phyloP scores from a whole-genome alignment of 192 early-diverging fungal genomes.

The Coemansia brasiliensis region DNA sequence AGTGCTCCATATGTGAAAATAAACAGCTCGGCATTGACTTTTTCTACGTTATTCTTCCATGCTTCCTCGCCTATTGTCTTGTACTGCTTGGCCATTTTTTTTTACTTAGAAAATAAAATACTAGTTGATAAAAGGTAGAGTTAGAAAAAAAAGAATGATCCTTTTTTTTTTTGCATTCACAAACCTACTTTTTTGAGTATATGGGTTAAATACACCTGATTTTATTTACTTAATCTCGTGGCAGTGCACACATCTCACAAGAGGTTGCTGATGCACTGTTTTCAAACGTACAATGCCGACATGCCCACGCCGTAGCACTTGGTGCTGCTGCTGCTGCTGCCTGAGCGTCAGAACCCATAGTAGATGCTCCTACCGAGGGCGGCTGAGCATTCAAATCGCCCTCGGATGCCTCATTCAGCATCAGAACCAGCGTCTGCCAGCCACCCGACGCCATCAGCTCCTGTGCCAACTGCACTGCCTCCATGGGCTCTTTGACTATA shows the following conservation, averaged over 20 bases:
- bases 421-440: conserved; percentile 46
- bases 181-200: background rate
- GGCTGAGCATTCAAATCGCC: conserved; percentile 21
- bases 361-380: background rate
- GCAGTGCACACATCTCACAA: conserved; percentile 51
- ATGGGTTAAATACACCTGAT: background rate
- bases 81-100: conserved; percentile 64
- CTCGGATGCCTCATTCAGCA: conserved; percentile 37
- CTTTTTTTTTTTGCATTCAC: too few relatives aligned
- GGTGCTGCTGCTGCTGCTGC: background rate
- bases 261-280: conserved; percentile 23
- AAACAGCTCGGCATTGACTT: conserved; percentile 96
- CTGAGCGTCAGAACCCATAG: too few relatives aligned
- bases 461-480: conserved; percentile 6
- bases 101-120: conserved; percentile 3
- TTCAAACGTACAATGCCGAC: conserved; percentile 49
- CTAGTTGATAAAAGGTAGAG: background rate
- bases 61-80: conserved; percentile 89
- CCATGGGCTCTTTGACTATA: conserved; percentile 22
- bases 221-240: conserved; percentile 17
- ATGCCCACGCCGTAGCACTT: conserved; percentile 21
- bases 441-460: conserved; percentile 24
- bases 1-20: conserved; percentile 97
- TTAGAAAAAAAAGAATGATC: too few relatives aligned
- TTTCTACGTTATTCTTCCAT: conserved; percentile 93